A percentile compares a stretch with the other conserved stretches of the same genome.
Evolutionary conservation across 1,139 yeast species (phyloP).

Genomic region (Candida sanyaensis): DNA sequence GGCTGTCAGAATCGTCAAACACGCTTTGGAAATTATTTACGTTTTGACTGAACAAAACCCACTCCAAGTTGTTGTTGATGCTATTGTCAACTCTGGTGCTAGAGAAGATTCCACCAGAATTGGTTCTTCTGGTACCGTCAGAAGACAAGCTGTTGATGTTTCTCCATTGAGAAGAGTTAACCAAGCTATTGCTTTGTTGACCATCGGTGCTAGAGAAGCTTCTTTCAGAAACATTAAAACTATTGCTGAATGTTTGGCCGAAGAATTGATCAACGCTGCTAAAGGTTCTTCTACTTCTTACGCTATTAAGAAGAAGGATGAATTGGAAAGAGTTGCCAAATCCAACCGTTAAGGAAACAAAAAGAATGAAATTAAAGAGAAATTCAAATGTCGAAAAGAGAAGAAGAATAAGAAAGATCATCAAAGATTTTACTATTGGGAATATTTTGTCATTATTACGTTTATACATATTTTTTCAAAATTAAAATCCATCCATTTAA

Average conservation of each 20-base stretch:
- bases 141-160: conserved; percentile 99
- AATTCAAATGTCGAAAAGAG: conserved; percentile 1
- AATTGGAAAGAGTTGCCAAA: conserved; percentile 99
- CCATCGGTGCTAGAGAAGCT: conserved; percentile 99
- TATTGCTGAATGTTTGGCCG: conserved; percentile 99
- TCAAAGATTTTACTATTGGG: conserved; percentile 1
- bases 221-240: conserved; percentile 99
- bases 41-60: conserved; percentile 99
- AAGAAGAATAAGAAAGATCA: conserved; percentile 3
- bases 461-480: conserved; percentile 7
- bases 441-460: conserved; percentile 6
- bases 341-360: conserved; percentile 87
- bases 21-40: conserved; percentile 96
- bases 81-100: conserved; percentile 99
- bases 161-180: conserved; percentile 99
- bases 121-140: conserved; percentile 99
- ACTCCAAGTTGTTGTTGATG: conserved; percentile 98
- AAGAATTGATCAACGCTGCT: conserved; percentile 99
- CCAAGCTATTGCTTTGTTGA: conserved; percentile 97
- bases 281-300: conserved; percentile 99
- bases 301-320: conserved; percentile 99
- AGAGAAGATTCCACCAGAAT: conserved; percentile 99
- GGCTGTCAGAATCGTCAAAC: conserved; percentile 99
- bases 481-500: conserved; percentile 4
- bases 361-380: conserved; percentile 1